A percentile compares a stretch with the other conserved stretches of the same genome.
These are phyloP conservation scores for Colletotrichum sojae DNA, from an alignment of 2,329 filamentous ascomycete species.

Conservation along the genomic window DNA sequence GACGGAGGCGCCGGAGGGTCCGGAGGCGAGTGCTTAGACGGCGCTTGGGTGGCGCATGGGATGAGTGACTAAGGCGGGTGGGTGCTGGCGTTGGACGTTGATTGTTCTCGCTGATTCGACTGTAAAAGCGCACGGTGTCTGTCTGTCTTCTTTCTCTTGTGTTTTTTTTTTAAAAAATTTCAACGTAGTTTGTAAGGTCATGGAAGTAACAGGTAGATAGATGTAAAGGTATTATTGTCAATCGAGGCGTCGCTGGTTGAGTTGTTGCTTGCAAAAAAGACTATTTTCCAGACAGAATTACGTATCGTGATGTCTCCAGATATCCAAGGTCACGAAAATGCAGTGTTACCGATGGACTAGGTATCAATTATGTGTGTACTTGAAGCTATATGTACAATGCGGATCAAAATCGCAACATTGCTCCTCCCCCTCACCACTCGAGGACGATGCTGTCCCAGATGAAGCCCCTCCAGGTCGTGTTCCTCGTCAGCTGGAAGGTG, in stretches of 20 bases:
- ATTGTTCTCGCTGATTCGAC: background rate
- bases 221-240: background rate
- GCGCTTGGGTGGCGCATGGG: background rate
- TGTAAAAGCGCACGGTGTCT: slow-evolving; percentile 10
- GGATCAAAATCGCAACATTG: background rate
- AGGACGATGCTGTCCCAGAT: slow-evolving; percentile 48
- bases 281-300: too few species aligned
- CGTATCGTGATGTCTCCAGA: too few species aligned
- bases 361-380: background rate
- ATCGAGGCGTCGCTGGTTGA: background rate
- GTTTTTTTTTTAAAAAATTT: too few species aligned
- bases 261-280: too few species aligned
- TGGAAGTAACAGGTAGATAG: background rate
- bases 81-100: background rate
- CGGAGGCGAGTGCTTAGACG: slow-evolving; percentile 26
- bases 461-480: slow-evolving; percentile 47
- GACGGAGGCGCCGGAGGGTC: slow-evolving; percentile 6
- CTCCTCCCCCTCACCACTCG: slow-evolving; percentile 43
- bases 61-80: slow-evolving; percentile 5
- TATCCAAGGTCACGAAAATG: background rate
- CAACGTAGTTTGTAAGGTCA: slow-evolving; percentile 4
- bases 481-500: slow-evolving; percentile 45
- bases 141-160: background rate
- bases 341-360: background rate
- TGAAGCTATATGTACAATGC: background rate